Conservation (phyloP, 106 monocot species). For the Acanthochlamys bracteata region DNA sequence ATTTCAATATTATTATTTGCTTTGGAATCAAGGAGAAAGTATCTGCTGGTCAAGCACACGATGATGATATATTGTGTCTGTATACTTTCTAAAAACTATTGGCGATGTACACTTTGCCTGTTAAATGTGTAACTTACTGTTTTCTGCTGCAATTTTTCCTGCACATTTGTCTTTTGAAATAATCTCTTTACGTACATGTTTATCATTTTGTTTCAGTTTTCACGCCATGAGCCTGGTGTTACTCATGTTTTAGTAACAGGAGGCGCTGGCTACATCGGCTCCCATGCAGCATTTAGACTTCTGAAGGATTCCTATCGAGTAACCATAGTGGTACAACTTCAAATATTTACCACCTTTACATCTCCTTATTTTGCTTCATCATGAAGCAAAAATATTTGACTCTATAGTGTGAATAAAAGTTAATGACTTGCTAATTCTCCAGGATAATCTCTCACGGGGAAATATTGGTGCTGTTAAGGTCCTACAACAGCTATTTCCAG, state of each 20-base stretch:
- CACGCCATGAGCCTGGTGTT: slow-evolving; percentile 44
- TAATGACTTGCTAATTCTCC: background rate
- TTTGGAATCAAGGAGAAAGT: background rate
- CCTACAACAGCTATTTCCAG: slow-evolving; percentile 60
- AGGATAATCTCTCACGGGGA: slow-evolving; percentile 77
- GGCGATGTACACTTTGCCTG: too few relatives aligned
- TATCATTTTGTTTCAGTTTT: slow-evolving; percentile 35
- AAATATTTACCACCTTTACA: background rate
- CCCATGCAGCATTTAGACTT: slow-evolving; percentile 67
- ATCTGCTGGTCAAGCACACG: background rate
- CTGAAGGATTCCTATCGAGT: slow-evolving; percentile 63
- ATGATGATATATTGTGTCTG: too few relatives aligned
- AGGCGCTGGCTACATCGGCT: slow-evolving; percentile 74
- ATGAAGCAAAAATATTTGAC: background rate
- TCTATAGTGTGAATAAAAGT: background rate
- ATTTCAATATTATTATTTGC: background rate
- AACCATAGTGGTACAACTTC: slow-evolving; percentile 52
- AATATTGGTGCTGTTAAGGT: slow-evolving; percentile 62
- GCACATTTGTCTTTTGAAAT: too few relatives aligned
- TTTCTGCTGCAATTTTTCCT: too few relatives aligned
- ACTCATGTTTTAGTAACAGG: slow-evolving; percentile 65
- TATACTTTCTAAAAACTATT: too few relatives aligned
- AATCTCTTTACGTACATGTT: too few relatives aligned
- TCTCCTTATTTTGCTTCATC: background rate
- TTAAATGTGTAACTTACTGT: too few relatives aligned